phyloP scores from a whole-genome alignment of 129 eudicot species.

The Apium graveolens region DNA sequence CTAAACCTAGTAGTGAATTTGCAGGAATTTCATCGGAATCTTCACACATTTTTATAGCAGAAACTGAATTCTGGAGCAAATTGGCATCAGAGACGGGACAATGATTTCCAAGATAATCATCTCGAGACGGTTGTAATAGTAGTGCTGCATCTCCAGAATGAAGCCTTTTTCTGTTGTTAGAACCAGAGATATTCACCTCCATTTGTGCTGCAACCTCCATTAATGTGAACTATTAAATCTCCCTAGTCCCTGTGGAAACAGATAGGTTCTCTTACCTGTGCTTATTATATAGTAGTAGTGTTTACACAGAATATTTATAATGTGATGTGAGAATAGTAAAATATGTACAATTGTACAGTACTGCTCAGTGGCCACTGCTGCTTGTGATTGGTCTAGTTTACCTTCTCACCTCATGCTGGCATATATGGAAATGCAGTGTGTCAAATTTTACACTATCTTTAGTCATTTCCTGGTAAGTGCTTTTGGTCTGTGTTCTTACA shows the following conservation, averaged over 20 bases:
- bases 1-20: slow-evolving; percentile 12
- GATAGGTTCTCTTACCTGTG: background rate
- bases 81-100: slow-evolving; percentile 9
- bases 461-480: background rate
- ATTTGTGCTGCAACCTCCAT: slow-evolving; percentile 25
- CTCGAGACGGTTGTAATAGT: background rate
- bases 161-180: slow-evolving; percentile 28
- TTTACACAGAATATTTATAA: background rate
- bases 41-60: slow-evolving; percentile 23
- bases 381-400: background rate
- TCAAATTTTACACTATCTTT: background rate
- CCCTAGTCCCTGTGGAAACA: background rate
- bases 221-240: slow-evolving; percentile 2
- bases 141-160: slow-evolving; percentile 11
- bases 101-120: slow-evolving; percentile 6
- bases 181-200: slow-evolving; percentile 24
- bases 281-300: too few relatives aligned
- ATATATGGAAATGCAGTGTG: background rate
- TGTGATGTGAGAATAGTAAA: background rate
- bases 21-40: slow-evolving; percentile 18
- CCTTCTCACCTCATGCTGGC: background rate
- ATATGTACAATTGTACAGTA: background rate
- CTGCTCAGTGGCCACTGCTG: too few relatives aligned
- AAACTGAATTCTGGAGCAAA: slow-evolving; percentile 14
- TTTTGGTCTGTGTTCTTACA: too few relatives aligned